Percentiles rank a stretch among this genome's conserved stretches.
These are phyloP conservation scores for Anthracocystis walkeri DNA, from an alignment of 1,284 basidiomycete genomes.

Conservation along the genomic window DNA sequence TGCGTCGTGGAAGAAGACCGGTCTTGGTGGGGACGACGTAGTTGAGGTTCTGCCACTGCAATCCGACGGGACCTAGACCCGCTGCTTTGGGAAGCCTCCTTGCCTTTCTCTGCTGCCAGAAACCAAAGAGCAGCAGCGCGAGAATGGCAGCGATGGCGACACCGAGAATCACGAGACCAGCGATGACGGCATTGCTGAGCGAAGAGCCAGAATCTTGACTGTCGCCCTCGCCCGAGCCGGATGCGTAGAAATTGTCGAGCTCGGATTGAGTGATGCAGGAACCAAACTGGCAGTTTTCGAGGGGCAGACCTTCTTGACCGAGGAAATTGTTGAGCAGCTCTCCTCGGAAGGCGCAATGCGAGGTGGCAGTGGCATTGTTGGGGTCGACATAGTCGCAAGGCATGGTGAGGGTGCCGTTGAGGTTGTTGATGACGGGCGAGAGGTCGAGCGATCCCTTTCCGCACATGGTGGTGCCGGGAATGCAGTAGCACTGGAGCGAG, in stretches of 20 bases:
- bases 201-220: slow-evolving; percentile 9
- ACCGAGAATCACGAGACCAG: slow-evolving; percentile 53
- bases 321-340: slow-evolving; percentile 52
- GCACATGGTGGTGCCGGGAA: slow-evolving; percentile 54
- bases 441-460: slow-evolving; percentile 45
- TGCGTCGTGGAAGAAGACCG: slow-evolving; percentile 7
- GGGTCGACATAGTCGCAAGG: slow-evolving; percentile 61
- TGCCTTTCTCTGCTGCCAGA: slow-evolving; percentile 40
- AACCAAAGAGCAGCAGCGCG: slow-evolving; percentile 32
- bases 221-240: slow-evolving; percentile 21
- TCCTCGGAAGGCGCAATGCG: slow-evolving; percentile 48
- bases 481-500: slow-evolving; percentile 57
- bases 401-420: slow-evolving; percentile 55
- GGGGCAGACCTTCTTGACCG: slow-evolving; percentile 49
- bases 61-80: slow-evolving; percentile 37
- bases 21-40: slow-evolving; percentile 28
- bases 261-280: slow-evolving; percentile 52
- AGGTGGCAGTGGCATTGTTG: slow-evolving; percentile 28
- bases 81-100: slow-evolving; percentile 22
- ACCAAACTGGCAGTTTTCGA: slow-evolving; percentile 50
- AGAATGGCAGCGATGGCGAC: slow-evolving; percentile 39
- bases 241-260: slow-evolving; percentile 44
- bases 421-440: slow-evolving; percentile 48
- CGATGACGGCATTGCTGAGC: slow-evolving; percentile 54
- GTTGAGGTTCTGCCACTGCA: slow-evolving; percentile 50